Conservation (phyloP, 768 basidiomycete genomes). For the Amanita pseudoporphyria region DNA sequence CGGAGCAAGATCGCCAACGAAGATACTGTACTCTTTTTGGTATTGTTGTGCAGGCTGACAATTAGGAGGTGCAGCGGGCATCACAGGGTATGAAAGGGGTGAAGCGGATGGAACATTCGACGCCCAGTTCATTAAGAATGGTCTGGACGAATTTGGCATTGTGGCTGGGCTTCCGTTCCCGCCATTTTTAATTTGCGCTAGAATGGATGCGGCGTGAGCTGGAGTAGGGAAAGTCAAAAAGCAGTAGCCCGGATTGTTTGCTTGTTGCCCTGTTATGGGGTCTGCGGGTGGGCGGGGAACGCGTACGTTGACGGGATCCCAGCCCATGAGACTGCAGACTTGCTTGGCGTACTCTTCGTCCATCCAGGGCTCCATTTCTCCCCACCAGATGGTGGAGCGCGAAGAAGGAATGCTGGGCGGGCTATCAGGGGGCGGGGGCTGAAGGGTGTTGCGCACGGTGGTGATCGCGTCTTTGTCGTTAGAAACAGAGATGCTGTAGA, state of each 20-base stretch:
- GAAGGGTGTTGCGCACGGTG: conserved; percentile 20
- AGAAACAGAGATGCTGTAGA: conserved; percentile 18
- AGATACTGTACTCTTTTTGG: conserved; percentile 86
- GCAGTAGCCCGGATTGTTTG: conserved; percentile 83
- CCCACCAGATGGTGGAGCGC: conserved; percentile 73
- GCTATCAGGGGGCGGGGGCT: conserved; percentile 15
- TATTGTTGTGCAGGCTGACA: conserved; percentile 40
- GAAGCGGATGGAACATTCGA: conserved; percentile 26
- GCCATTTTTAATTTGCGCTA: conserved; percentile 51
- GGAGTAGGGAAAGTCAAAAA: conserved; percentile 79
- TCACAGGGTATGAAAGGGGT: conserved; percentile 22
- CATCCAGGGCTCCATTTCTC: conserved; percentile 93
- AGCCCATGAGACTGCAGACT: conserved; percentile 78
- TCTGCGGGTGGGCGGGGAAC: conserved; percentile 58
- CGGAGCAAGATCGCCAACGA: conserved; percentile 91
- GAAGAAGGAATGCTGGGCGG: conserved; percentile 19
- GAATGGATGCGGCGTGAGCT: conserved; percentile 57
- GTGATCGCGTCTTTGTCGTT: conserved; percentile 23
- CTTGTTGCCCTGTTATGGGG: conserved; percentile 46
- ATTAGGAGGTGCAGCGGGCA: conserved; percentile 10
- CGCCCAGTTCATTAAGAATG: conserved; percentile 80
- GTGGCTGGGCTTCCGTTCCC: conserved; percentile 34
- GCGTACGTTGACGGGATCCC: conserved; percentile 70
- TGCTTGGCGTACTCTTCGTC: conserved; percentile 91
- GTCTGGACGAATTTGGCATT: conserved; percentile 83